A percentile compares a stretch with the other conserved stretches of the same genome.
phyloP scores from a whole-genome alignment of 306 rosid genomes.

The Rubus parviflorus region DNA sequence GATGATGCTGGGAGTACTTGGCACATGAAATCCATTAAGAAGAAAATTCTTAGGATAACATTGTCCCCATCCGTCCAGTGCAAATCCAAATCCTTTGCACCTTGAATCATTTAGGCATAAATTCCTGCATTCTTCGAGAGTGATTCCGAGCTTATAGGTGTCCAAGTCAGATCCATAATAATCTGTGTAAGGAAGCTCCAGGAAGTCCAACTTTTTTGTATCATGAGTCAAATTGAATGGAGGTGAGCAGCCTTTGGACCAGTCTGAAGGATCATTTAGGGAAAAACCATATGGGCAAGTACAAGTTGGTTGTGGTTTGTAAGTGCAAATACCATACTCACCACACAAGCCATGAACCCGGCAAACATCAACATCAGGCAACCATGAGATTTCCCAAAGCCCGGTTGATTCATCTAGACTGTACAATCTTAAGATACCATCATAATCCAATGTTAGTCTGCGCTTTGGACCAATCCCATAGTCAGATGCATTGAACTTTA shows the following conservation, averaged over 20 bases:
- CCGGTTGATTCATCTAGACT: slow-evolving; percentile 23
- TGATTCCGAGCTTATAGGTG: not conserved
- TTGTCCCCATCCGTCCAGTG: slow-evolving; percentile 27
- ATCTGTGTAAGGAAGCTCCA: slow-evolving; percentile 31
- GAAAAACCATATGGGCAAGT: slow-evolving; percentile 34
- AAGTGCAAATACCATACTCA: slow-evolving; percentile 29
- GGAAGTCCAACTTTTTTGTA: slow-evolving; percentile 11
- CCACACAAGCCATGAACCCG: slow-evolving; percentile 38
- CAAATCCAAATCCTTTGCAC: slow-evolving; percentile 39
- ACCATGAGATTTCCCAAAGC: slow-evolving; percentile 20
- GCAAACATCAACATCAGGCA: slow-evolving; percentile 23
- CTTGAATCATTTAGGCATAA: slow-evolving; percentile 20
- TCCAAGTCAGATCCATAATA: slow-evolving; percentile 38
- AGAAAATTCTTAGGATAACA: slow-evolving; percentile 34
- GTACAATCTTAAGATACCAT: slow-evolving; percentile 28
- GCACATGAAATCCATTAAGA: slow-evolving; percentile 24
- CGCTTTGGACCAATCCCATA: slow-evolving; percentile 25
- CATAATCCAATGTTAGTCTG: slow-evolving; percentile 30
- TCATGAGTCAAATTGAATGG: slow-evolving; percentile 18
- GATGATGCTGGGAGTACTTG: slow-evolving; percentile 10
- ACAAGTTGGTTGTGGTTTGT: slow-evolving; percentile 34
- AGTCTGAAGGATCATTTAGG: slow-evolving; percentile 27
- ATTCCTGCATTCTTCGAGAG: slow-evolving; percentile 26
- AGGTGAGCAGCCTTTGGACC: slow-evolving; percentile 43
- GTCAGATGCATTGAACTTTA: slow-evolving; percentile 23